Evolutionary conservation across 2,329 filamentous ascomycete species (phyloP).

Genomic region (Herpotrichia juniperi): DNA sequence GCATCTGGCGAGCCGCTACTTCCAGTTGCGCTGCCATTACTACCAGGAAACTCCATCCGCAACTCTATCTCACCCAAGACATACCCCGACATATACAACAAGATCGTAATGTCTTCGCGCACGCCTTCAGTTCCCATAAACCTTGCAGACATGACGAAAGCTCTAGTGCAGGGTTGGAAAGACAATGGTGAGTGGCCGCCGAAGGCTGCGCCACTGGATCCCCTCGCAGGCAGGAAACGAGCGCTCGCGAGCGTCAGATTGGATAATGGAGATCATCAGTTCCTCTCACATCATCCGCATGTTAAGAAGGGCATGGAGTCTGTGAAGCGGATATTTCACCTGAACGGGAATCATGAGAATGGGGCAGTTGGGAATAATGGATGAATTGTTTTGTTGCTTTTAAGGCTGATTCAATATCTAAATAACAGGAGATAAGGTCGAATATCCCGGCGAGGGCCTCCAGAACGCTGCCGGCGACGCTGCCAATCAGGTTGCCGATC

Average conservation of each 20-base stretch:
- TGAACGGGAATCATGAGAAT: conserved; percentile 33
- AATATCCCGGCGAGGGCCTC: too few species aligned
- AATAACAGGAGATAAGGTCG: too few species aligned
- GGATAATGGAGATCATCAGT: conserved; percentile 28
- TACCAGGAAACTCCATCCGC: conserved; percentile 76
- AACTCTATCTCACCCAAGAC: conserved; percentile 74
- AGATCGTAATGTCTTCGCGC: conserved; percentile 79
- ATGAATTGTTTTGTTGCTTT: background rate
- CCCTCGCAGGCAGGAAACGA: conserved; percentile 49
- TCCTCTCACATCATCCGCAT: conserved; percentile 46
- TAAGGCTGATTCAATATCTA: background rate
- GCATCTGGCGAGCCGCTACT: conserved; percentile 57
- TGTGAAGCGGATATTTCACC: conserved; percentile 51
- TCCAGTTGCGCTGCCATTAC: conserved; percentile 75
- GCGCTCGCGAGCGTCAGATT: conserved; percentile 18
- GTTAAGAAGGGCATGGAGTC: conserved; percentile 52
- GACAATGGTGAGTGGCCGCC: conserved; percentile 93
- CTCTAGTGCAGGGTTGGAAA: conserved; percentile 91
- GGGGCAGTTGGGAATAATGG: background rate
- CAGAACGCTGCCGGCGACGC: too few species aligned
- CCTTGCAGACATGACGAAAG: conserved; percentile 76
- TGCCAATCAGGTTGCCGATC: too few species aligned
- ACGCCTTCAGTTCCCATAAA: conserved; percentile 90
- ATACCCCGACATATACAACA: conserved; percentile 86
- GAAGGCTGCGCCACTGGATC: conserved; percentile 57